phyloP scores from a whole-genome alignment of 805 yeast genomes.

The Starmerella sp. region DNA sequence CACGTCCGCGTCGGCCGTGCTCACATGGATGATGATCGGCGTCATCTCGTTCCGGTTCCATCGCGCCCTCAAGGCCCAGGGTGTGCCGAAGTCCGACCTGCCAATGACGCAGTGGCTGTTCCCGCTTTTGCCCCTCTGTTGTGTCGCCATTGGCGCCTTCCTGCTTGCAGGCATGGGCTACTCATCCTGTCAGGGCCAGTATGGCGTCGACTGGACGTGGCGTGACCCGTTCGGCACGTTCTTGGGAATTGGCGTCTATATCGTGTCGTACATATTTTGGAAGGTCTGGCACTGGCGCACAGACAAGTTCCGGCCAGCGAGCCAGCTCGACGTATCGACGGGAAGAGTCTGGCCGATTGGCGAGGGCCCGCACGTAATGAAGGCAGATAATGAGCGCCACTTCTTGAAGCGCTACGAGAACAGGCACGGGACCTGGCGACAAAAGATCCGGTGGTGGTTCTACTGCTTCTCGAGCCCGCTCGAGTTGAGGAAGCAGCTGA shows the following conservation, averaged over 20 bases:
- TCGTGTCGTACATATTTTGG: slow-evolving; percentile 35
- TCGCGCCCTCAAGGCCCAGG: slow-evolving; percentile 46
- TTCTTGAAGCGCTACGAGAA: slow-evolving; percentile 2
- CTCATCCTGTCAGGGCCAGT: slow-evolving; percentile 23
- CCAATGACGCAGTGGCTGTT: slow-evolving; percentile 46
- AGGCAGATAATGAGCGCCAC: slow-evolving; percentile 16
- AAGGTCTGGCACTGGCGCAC: slow-evolving; percentile 24
- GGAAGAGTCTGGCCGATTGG: slow-evolving; percentile 25
- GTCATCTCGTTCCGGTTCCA: slow-evolving; percentile 49
- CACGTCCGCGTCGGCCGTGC: slow-evolving; percentile 49
- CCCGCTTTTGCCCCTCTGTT: slow-evolving; percentile 37
- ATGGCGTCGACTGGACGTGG: slow-evolving; percentile 25
- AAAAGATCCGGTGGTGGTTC: background rate
- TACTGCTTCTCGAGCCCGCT: background rate
- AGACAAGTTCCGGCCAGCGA: slow-evolving; percentile 20
- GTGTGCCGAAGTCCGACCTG: slow-evolving; percentile 39
- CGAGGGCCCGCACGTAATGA: slow-evolving; percentile 22
- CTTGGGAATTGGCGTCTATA: slow-evolving; percentile 35
- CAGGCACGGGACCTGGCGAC: background rate
- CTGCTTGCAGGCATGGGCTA: slow-evolving; percentile 39
- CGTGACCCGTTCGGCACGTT: slow-evolving; percentile 38
- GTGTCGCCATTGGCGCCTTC: slow-evolving; percentile 45
- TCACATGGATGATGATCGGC: slow-evolving; percentile 54
- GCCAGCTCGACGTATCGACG: slow-evolving; percentile 20
- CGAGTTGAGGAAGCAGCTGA: background rate